These are phyloP conservation scores for Neospermospora avenae DNA, from an alignment of 2,329 filamentous ascomycete genomes.

Conservation along the genomic window DNA sequence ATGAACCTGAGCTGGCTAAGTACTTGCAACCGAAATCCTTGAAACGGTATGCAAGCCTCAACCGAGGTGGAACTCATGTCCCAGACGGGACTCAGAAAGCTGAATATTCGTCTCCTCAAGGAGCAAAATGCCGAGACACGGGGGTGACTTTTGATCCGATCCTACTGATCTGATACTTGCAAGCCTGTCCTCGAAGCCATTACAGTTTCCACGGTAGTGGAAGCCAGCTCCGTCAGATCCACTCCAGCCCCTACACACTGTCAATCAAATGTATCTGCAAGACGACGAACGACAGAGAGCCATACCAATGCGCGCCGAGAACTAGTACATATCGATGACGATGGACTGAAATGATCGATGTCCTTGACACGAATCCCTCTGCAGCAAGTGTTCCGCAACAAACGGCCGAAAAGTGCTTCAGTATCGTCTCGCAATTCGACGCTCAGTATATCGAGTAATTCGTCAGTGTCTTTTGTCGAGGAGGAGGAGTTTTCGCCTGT, in stretches of 20 bases:
- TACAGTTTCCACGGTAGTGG: neutral
- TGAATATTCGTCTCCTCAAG: neutral
- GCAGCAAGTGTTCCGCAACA: conserved; percentile 12
- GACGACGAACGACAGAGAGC: neutral
- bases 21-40: neutral
- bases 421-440: conserved; percentile 4
- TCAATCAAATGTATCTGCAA: neutral
- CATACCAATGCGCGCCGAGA: neutral
- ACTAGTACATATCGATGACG: neutral
- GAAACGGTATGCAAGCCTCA: neutral
- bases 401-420: conserved; percentile 3
- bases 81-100: neutral
- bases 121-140: neutral
- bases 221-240: neutral
- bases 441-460: conserved; percentile 1
- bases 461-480: neutral
- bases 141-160: neutral
- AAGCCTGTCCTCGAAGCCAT: neutral
- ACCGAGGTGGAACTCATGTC: neutral
- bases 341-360: conserved; percentile 6
- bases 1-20: neutral
- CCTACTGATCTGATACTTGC: neutral
- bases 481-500: neutral
- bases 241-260: neutral
- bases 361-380: conserved; percentile 9